Percentiles rank a stretch among this genome's conserved stretches.
Evolutionary conservation across 2,329 filamentous ascomycete genomes (phyloP).

Genomic region (Fusarium papillatum): DNA sequence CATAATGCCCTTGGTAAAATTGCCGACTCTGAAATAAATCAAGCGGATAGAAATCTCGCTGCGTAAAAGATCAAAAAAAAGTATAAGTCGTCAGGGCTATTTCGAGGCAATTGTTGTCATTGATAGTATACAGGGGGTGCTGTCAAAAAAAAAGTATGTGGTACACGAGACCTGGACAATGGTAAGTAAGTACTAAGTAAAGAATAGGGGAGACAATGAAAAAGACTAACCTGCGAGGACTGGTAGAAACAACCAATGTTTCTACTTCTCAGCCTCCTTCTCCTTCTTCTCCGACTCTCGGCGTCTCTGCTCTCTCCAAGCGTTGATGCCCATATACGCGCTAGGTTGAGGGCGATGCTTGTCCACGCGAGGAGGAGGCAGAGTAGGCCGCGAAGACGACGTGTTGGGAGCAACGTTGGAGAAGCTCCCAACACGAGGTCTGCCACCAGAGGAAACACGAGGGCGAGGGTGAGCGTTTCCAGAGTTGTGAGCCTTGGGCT

Average conservation of each 20-base stretch:
- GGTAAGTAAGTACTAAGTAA: background rate
- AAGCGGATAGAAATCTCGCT: background rate
- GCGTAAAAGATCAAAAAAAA: background rate
- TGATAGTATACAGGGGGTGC: background rate
- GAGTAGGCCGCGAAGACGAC: background rate
- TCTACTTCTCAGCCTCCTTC: background rate
- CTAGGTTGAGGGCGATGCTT: conserved; percentile 19
- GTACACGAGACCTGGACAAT: background rate
- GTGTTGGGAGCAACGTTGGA: background rate
- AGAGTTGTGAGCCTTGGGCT: background rate
- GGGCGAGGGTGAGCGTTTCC: background rate
- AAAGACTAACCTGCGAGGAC: background rate
- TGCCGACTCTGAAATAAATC: background rate
- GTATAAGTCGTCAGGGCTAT: background rate
- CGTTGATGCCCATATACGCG: conserved; percentile 45
- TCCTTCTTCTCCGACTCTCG: background rate
- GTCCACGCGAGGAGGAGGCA: conserved; percentile 1
- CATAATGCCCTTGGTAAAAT: background rate
- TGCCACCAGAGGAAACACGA: background rate
- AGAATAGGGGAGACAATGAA: rapidly evolving
- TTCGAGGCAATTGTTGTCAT: background rate
- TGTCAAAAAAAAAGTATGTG: background rate
- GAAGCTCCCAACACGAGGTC: background rate
- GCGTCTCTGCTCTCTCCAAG: conserved; percentile 32
- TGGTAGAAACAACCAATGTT: too few relatives aligned